Base-by-base conservation (phyloP, 2,329 filamentous ascomycete genomes). In the Teratosphaeria epicoccoides region DNA sequence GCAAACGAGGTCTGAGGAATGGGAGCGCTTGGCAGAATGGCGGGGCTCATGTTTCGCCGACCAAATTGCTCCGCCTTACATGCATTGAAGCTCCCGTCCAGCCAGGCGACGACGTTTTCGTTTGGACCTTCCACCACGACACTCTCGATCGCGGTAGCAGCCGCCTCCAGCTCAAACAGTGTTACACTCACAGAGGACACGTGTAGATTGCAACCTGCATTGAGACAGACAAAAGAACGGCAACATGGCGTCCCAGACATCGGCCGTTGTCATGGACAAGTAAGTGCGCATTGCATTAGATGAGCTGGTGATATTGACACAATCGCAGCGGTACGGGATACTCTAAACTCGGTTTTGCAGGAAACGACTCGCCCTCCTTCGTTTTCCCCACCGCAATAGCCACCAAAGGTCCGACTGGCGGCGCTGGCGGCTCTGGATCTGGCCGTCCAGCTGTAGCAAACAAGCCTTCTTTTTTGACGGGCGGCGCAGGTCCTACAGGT, bases 201-300 rank as follows among this genome's bases (percentile, higher is more conserved):
- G n/a, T n/a, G n/a, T 6, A 20, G 33, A 40, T 40, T 40, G 33
- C 33, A 17, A 40, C 7, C 33, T 20, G n/a, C 33, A 40, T 6
- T 40, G n/a, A 17, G 6, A 20, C 14, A 5, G 33, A 17, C 33
- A 48, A 46, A 14, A 46, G 24, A 10, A 24, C 24, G 50, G 57
- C 57, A 77, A 69, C 65, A 98, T 98, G 93, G 91, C 93, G 70
- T 86, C 87, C 76, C 91, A 97, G 83, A 97, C 93, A 70, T 93
- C 93, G 66, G 93, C 93, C 87, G 93, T 98, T 96, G 93, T 98
- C 88, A 98, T 98, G 91, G 93, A 98, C 93, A 98, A 98, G 93
- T 96, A 85, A 53, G 60, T 51, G 46, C 46, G 24, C 14, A 24
- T 26, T 46, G 33, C 46, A 49, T 37, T 29, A 24, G 24, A 46